Conservation (phyloP, 257 asterid species). For the Fraxinus quadrangulata region DNA sequence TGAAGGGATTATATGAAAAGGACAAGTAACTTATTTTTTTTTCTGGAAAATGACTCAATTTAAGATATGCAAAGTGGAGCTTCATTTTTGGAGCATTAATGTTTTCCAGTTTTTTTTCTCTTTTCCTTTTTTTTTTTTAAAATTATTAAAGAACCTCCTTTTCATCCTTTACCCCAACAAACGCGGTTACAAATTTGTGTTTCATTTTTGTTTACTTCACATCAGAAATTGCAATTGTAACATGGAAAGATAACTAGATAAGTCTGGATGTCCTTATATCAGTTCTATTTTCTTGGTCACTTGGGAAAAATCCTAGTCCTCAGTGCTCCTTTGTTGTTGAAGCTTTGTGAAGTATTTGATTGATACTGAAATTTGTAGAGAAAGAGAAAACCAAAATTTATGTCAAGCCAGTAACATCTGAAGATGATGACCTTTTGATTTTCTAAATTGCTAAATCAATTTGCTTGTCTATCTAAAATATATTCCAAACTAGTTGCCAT, state of each 20-base stretch:
- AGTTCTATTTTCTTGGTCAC: neutral
- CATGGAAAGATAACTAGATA: neutral
- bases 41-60: neutral
- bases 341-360: neutral
- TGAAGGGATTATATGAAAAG: neutral
- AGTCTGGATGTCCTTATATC: neutral
- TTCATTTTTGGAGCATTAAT: neutral
- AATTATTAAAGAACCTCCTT: neutral
- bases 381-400: too few species aligned
- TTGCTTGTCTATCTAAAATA: neutral
- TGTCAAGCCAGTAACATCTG: neutral
- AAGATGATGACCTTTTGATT: too few species aligned
- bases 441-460: neutral
- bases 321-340: neutral
- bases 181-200: neutral
- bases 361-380: neutral
- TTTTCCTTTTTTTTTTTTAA: neutral
- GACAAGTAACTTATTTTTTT: too few species aligned
- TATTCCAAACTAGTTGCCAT: neutral
- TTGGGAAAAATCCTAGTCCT: neutral
- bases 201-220: neutral
- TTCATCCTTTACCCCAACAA: neutral
- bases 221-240: neutral
- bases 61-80: neutral
- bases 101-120: neutral